A percentile compares a stretch with the other conserved stretches of the same genome.
Conservation (phyloP, 768 basidiomycete species). For the Suillus subaureus region DNA sequence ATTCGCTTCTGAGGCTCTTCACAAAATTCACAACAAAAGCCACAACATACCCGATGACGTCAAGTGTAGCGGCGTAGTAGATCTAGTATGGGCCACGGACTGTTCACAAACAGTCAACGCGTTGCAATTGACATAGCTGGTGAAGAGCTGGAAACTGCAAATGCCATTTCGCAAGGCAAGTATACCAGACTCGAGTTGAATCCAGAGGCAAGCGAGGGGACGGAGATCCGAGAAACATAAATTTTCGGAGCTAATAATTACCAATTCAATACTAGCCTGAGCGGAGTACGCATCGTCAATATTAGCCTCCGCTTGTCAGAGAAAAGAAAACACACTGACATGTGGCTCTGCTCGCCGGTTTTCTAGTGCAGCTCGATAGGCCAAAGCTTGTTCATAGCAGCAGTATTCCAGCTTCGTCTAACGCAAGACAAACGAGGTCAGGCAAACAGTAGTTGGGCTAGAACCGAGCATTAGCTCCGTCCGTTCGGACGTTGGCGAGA, state of each 20-base stretch:
- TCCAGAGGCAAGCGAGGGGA: not conserved
- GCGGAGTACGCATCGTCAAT: not conserved
- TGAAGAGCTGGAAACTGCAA: not conserved
- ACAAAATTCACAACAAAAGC: slow-evolving; percentile 2
- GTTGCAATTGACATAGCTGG: not conserved
- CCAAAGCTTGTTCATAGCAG: not conserved
- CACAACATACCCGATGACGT: not conserved
- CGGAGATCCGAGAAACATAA: not conserved
- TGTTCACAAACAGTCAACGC: not conserved
- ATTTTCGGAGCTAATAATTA: not conserved
- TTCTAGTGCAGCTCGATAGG: not conserved
- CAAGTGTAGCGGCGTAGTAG: not conserved
- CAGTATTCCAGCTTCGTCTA: no score
- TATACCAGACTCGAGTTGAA: not conserved
- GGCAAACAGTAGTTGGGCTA: no score
- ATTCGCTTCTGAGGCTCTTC: slow-evolving; percentile 2
- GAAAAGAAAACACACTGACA: not conserved
- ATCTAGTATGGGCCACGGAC: no score
- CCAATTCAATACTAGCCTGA: not conserved
- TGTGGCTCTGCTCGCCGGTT: not conserved
- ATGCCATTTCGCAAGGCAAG: not conserved
- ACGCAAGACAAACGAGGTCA: no score
- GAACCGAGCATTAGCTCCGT: no score
- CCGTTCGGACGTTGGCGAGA: no score
- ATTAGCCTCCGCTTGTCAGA: not conserved